phyloP scores from a whole-genome alignment of 805 yeast species.

The Candida sphagnicola region DNA sequence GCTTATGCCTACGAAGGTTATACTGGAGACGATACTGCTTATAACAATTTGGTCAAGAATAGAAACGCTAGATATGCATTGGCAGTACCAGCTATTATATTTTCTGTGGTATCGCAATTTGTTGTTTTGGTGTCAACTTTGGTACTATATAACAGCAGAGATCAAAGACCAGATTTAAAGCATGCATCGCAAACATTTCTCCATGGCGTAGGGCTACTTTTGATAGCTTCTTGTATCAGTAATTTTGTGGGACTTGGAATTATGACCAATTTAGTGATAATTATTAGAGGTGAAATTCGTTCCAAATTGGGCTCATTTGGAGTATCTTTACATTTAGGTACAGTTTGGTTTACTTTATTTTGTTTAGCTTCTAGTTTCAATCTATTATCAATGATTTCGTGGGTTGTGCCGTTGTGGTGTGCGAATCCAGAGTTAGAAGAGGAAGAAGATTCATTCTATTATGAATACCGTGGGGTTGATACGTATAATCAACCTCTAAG shows the following conservation, averaged over 20 bases:
- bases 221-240: constrained; percentile 30
- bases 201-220: constrained; percentile 32
- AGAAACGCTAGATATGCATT: constrained; percentile 15
- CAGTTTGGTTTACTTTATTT: constrained; percentile 35
- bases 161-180: constrained; percentile 28
- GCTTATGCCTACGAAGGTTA: constrained; percentile 43
- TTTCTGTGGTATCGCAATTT: constrained; percentile 24
- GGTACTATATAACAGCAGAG: constrained; percentile 35
- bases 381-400: constrained; percentile 23
- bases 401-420: constrained; percentile 47
- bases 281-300: constrained; percentile 21
- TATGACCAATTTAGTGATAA: constrained; percentile 22
- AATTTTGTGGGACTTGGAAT: constrained; percentile 25
- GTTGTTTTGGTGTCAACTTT: constrained; percentile 24
- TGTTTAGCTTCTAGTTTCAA: constrained; percentile 32
- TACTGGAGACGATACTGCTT: constrained; percentile 9
- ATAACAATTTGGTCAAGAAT: constrained; percentile 10
- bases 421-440: constrained; percentile 41
- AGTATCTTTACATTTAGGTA: constrained; percentile 39
- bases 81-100: constrained; percentile 24
- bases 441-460: constrained; percentile 14
- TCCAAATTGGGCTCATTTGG: constrained; percentile 44
- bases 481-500: not conserved
- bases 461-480: constrained; percentile 5
- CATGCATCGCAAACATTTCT: constrained; percentile 24